Evolutionary conservation across 2,329 filamentous ascomycete species (phyloP).

Genomic region (Geoglossum cookeanum): DNA sequence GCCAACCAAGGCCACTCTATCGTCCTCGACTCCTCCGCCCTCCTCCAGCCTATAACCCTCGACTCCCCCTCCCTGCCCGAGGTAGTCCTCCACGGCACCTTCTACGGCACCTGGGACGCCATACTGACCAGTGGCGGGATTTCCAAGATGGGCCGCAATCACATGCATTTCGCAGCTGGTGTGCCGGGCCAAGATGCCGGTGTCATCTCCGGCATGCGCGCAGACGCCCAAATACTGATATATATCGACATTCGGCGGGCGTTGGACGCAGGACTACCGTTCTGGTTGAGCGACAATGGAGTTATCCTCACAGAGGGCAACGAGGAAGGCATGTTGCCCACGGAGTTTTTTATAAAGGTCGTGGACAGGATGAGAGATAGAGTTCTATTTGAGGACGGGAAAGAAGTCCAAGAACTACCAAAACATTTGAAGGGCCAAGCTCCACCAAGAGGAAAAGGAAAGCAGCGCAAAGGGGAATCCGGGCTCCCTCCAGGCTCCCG

Average conservation of each 20-base stretch:
- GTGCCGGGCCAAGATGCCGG: conserved; percentile 19
- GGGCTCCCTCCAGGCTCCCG: neutral
- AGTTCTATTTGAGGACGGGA: conserved; percentile 51
- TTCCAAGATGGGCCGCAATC: conserved; percentile 62
- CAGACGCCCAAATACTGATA: conserved; percentile 56
- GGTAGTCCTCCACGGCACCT: conserved; percentile 72
- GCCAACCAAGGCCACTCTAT: conserved; percentile 93
- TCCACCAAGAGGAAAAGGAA: neutral
- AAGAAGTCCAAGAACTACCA: conserved; percentile 16
- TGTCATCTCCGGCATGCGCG: conserved; percentile 67
- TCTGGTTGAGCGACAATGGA: conserved; percentile 65
- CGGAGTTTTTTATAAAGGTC: conserved; percentile 53
- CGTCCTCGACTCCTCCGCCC: conserved; percentile 46
- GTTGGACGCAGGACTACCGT: conserved; percentile 41
- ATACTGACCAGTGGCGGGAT: conserved; percentile 66
- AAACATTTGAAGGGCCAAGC: neutral
- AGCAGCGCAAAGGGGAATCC: neutral
- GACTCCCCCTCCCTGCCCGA: conserved; percentile 37
- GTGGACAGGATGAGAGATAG: conserved; percentile 39
- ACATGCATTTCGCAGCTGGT: conserved; percentile 76
- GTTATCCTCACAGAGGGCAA: conserved; percentile 41
- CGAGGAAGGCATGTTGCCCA: conserved; percentile 41
- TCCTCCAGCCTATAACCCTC: conserved; percentile 49
- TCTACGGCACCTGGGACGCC: conserved; percentile 55
- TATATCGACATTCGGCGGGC: conserved; percentile 55